Conservation (phyloP, 331 rosid species). For the Spiraea crenata region DNA sequence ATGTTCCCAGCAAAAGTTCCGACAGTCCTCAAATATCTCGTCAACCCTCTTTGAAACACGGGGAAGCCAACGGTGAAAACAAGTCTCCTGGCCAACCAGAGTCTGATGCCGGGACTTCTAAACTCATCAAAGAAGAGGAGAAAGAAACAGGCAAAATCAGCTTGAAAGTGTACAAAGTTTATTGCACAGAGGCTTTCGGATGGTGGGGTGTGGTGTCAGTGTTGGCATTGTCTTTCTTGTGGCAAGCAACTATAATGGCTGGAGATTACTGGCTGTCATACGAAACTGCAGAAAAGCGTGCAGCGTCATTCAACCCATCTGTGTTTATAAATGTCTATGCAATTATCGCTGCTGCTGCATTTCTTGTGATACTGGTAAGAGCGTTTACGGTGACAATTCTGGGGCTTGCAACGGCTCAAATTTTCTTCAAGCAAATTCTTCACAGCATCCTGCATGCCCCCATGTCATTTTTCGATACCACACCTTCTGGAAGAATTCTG, state of each 20-base stretch:
- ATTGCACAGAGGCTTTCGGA: conserved; percentile 80
- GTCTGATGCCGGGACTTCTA: conserved; percentile 52
- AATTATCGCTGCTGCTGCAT: conserved; percentile 38
- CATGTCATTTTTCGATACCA: conserved; percentile 91
- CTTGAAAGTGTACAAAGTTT: conserved; percentile 56
- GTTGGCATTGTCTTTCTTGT: conserved; percentile 40
- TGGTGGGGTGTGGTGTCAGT: conserved; percentile 62
- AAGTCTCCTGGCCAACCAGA: conserved; percentile 46
- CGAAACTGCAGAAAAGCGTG: conserved; percentile 64
- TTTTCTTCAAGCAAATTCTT: conserved; percentile 69
- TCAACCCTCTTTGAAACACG: conserved; percentile 27
- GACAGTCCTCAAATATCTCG: conserved; percentile 34
- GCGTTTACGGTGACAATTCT: conserved; percentile 35
- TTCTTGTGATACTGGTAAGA: conserved; percentile 44
- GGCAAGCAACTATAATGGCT: conserved; percentile 69
- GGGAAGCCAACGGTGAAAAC: conserved; percentile 49
- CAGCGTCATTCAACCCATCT: conserved; percentile 44
- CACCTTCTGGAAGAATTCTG: conserved; percentile 87
- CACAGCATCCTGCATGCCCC: conserved; percentile 85
- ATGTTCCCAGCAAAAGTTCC: conserved; percentile 34
- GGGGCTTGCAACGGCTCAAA: conserved; percentile 72
- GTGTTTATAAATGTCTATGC: conserved; percentile 56
- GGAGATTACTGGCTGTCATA: conserved; percentile 86
- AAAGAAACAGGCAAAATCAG: conserved; percentile 78
- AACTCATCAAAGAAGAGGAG: conserved; percentile 87